Base-by-base conservation (phyloP, 495 filamentous ascomycete species). In the Chaetomidium leptoderma region DNA sequence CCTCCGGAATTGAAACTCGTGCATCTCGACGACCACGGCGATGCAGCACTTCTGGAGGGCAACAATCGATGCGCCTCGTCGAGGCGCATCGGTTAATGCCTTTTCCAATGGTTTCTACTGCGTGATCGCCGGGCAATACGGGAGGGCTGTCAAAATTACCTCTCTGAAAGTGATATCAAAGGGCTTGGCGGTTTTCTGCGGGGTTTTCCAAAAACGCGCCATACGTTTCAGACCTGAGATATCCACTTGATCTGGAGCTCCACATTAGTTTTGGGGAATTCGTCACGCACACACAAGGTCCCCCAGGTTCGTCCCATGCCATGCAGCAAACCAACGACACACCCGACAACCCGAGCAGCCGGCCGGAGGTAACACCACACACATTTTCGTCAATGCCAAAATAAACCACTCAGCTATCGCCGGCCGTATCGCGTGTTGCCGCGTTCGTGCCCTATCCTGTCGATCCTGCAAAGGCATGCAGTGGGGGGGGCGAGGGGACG, bases 361-460 rank as follows among this genome's bases (percentile, higher is more conserved):
- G n/a, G n/a, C n/a, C n/a, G n/a, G n/a, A n/a, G n/a, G n/a, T n/a
- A n/a, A n/a, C n/a, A n/a, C n/a, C n/a, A n/a, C n/a, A n/a, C n/a
- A n/a, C n/a, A n/a, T n/a, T n/a, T n/a, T n/a, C n/a, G n/a, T n/a
- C n/a, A n/a, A n/a, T n/a, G n/a, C n/a, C n/a, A 8, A 35, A 42
- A 35, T 51, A 60, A 60, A 60, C 55, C 44, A 60, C 58, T 55
- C 58, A 60, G 14, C 14, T 23, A 0, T 35, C 26, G 14, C 47
- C 13, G 11, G 48, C 19, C 39, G 36, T 23, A 30, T 23, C 9
- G 35, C 57, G 19, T 47, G 13, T 43, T 48, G 14, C 49, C 49
- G 52, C 45, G 30, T 32, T 48, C 50, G 24, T 11, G 16, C 32
- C n/a, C 17, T 27, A 2, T 10, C 4, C 21, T 19, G 47, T 45